Evolutionary conservation across 2,329 filamentous ascomycete species (phyloP), one percentile per base, ranked within the genome.

Genomic region (Aspergillus neoniger): DNA sequence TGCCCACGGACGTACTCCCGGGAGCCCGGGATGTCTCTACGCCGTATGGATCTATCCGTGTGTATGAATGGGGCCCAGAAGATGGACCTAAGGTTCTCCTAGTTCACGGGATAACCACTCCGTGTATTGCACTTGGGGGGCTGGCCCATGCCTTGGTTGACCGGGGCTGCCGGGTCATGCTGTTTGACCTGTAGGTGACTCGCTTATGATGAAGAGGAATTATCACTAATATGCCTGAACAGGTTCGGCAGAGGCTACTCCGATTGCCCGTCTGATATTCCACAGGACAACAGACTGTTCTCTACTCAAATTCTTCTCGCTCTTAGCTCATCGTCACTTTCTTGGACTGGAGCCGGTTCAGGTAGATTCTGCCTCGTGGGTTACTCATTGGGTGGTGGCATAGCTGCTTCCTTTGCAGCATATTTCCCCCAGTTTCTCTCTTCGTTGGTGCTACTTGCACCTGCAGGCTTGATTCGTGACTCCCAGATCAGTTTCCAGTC

Each of bases 51-150:
- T 85, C 79, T 4, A 85, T 91, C 63, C 81, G 88, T 49, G 87
- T 91, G 3, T 94, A 92, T 72, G 92, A 96, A 79, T 95, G 88
- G 84, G 92, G 92, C 0, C 89, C 90, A 0, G 82, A 86, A 60
- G 78, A 83, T 38, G 91, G 91, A 1, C 83, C 86, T 28, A 92
- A 88, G 69, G 86, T 94, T 1, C 77, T 96, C 14, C 78, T 96
- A 25, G 77, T 96, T 15, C 92, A 94, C 74, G 92, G 92, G 5
- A 93, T 95, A 69, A 90, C 87, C 53, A 95, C 91, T 5, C 91
- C 92, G 0, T 88, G 87, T 63, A 79, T 93, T 51, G 83, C 90
- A 0, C 77, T 94, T 17, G 87, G 86, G 2, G 82, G 85, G 44
- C 73, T 95, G 38, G 89, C 89, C 14, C 81, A 86, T 70, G 84